Evolutionary conservation across 192 early-diverging fungal genomes (phyloP).

Genomic region (Backusella liffmaniae): DNA sequence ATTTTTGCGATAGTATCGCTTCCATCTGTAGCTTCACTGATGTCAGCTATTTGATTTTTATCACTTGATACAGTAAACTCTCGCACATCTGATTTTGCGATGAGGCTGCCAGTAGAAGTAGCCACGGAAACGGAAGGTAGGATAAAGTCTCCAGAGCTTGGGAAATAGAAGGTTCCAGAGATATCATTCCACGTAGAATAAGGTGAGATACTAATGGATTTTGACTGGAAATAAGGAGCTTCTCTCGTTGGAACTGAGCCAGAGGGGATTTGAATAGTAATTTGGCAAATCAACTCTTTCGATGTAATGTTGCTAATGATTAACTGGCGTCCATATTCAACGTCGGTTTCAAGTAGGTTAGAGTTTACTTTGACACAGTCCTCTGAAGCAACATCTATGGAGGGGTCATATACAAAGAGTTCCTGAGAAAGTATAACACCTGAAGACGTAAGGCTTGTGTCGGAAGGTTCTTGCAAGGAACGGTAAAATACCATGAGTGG

Average conservation of each 20-base stretch:
- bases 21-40: background rate
- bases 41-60: constrained; percentile 9
- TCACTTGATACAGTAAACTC: background rate
- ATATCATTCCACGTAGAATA: constrained; percentile 34
- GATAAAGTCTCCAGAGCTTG: constrained; percentile 38
- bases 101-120: constrained; percentile 19
- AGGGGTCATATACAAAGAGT: background rate
- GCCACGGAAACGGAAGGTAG: constrained; percentile 34
- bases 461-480: constrained; percentile 24
- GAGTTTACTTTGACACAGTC: constrained; percentile 11
- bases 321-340: constrained; percentile 30
- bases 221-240: constrained; percentile 23
- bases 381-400: constrained; percentile 1
- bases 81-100: background rate
- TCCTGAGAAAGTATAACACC: constrained; percentile 9
- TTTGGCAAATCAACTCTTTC: constrained; percentile 35
- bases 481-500: constrained; percentile 46
- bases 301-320: constrained; percentile 40
- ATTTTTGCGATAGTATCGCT: background rate
- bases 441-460: background rate
- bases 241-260: constrained; percentile 34
- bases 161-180: constrained; percentile 45
- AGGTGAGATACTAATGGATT: constrained; percentile 22
- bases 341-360: background rate
- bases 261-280: constrained; percentile 42